Evolutionary conservation across 352 stramenopile genomes (phyloP).

Genomic region (Phytophthora idaei): DNA sequence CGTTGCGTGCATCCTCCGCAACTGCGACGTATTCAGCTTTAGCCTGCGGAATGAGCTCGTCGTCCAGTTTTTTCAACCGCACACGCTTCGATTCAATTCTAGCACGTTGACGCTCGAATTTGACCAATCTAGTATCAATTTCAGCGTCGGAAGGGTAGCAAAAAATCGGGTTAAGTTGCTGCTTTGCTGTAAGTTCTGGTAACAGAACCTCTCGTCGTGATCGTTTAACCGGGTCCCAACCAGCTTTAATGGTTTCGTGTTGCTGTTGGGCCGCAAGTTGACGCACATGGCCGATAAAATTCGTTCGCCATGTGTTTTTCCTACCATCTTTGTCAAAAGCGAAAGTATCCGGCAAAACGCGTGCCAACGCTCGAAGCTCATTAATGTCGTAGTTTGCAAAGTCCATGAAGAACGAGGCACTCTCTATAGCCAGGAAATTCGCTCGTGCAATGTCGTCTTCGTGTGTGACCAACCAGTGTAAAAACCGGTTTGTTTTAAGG

Average conservation of each 20-base stretch:
- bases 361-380: conserved; percentile 60
- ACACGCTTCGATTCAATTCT: conserved; percentile 51
- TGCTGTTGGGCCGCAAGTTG: conserved; percentile 58
- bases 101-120: conserved; percentile 64
- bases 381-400: conserved; percentile 69
- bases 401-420: conserved; percentile 67
- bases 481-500: conserved; percentile 78
- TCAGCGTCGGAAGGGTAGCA: conserved; percentile 72
- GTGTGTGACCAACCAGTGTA: conserved; percentile 83
- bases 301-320: conserved; percentile 63
- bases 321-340: conserved; percentile 78
- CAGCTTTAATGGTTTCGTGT: conserved; percentile 63
- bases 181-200: conserved; percentile 59
- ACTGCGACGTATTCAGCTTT: conserved; percentile 81
- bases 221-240: conserved; percentile 57
- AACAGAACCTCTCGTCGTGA: conserved; percentile 56
- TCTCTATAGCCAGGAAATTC: conserved; percentile 76
- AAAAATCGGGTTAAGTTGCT: conserved; percentile 72
- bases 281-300: conserved; percentile 73
- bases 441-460: conserved; percentile 66
- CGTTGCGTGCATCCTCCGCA: conserved; percentile 70
- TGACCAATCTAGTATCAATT: conserved; percentile 56
- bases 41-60: conserved; percentile 62
- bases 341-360: conserved; percentile 61
- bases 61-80: conserved; percentile 44